Base-by-base conservation (phyloP, 371 early-diverging fungal species). In the Rhizomucor pusillus region DNA sequence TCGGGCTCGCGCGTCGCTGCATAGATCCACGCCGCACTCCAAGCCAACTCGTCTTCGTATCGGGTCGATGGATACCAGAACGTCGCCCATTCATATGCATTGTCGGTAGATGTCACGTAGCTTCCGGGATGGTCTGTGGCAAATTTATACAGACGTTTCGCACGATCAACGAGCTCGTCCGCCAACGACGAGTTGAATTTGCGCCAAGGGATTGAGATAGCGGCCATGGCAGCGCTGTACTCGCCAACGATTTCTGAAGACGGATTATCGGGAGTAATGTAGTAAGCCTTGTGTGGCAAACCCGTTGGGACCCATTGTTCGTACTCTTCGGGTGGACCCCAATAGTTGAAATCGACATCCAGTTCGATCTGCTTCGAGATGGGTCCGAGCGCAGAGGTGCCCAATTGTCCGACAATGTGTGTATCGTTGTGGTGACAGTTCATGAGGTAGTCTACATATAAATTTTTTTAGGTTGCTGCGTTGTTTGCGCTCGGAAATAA, bases 321-420 rank as follows among this genome's bases (percentile, higher is more conserved):
- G 35, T 77, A 82, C 55, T 79, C 79, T 60, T 82, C 83, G 13
- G 83, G 81, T 34, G 83, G 81, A 2, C 80, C 81, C 70, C 71
- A 80, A 46, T 82, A 82, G 40, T 76, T 76, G 54, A 82, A 82
- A 43, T 82, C 83, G 1, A 80, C 73, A 44, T 80, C 83, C 43
- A 73, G 48, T 51, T 67, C 77, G 4, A 73, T 64, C 36, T 55
- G 57, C 47, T 77, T 77, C 10, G 73, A 74, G 24, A 71, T 70
- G 9, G 72, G 73, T 0, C 75, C 77, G 9, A 77, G 53, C 2
- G 79, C 78, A 1, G 76, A 70, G 7, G 70, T 70, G 20, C 83
- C 83, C 14, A 77, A 63, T 39, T 79, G 72, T 20, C 83, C 83
- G 1, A 82, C 75, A 36, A 82, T 71, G 25, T 77, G 68, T 1